Percentiles rank a stretch among this genome's conserved stretches.
Conservation (phyloP, 768 basidiomycete genomes). For the Mycena vulgaris region DNA sequence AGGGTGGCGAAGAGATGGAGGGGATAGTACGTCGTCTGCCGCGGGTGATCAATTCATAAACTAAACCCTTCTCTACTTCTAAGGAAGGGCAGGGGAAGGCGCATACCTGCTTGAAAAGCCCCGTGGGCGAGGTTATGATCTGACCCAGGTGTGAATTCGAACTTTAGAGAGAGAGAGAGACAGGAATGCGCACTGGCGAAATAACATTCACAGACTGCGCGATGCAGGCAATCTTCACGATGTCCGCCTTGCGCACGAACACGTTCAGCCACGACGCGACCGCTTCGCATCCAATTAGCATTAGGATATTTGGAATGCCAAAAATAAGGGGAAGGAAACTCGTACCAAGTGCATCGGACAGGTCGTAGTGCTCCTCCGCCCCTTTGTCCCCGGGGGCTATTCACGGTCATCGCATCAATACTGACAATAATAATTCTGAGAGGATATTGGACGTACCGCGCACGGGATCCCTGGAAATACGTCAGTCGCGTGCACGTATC, state of each 20-base stretch:
- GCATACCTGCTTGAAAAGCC: slow-evolving; percentile 52
- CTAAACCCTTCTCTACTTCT: too few species aligned
- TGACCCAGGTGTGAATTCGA: slow-evolving; percentile 12
- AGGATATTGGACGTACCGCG: slow-evolving; percentile 46
- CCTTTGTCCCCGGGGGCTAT: slow-evolving; percentile 64
- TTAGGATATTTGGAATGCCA: neutral
- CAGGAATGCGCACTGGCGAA: slow-evolving; percentile 53
- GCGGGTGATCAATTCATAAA: too few species aligned
- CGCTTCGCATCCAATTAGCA: slow-evolving; percentile 49
- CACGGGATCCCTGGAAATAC: slow-evolving; percentile 56
- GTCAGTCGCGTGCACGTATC: neutral
- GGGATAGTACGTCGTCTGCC: slow-evolving; percentile 63
- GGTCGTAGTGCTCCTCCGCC: slow-evolving; percentile 68
- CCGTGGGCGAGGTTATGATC: slow-evolving; percentile 63
- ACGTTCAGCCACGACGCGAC: slow-evolving; percentile 75
- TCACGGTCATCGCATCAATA: too few species aligned
- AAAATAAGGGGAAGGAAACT: slow-evolving; percentile 3
- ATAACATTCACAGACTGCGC: slow-evolving; percentile 70
- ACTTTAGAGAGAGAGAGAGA: neutral
- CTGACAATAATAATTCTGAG: neutral
- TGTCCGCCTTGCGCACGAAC: slow-evolving; percentile 70
- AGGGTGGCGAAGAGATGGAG: slow-evolving; percentile 68
- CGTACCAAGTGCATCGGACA: slow-evolving; percentile 65
- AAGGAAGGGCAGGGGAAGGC: too few species aligned
- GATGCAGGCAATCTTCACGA: slow-evolving; percentile 73